Conservation (phyloP, 345 rosid species). For the Gossypium bickii region DNA sequence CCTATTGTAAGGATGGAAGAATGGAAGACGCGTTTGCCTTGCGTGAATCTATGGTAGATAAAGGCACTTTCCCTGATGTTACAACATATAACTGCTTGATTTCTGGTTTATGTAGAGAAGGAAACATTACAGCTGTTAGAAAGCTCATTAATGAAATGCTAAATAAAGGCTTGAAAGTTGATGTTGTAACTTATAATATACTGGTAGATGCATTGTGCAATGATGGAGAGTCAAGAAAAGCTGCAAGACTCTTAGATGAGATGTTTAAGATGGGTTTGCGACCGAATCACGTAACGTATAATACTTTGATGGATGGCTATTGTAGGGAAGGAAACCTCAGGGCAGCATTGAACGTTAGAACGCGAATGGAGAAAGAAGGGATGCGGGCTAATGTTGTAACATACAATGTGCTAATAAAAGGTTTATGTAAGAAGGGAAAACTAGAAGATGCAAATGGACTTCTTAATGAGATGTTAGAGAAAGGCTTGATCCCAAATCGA, state of each 20-base stretch:
- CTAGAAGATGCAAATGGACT: slow-evolving; percentile 65
- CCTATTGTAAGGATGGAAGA: slow-evolving; percentile 55
- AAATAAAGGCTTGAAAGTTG: slow-evolving; percentile 38
- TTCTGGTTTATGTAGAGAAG: slow-evolving; percentile 54
- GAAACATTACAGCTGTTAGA: slow-evolving; percentile 35
- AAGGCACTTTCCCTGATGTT: slow-evolving; percentile 42
- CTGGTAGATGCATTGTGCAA: slow-evolving; percentile 58
- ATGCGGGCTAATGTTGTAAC: slow-evolving; percentile 56
- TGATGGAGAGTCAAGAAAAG: slow-evolving; percentile 55
- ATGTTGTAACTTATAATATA: slow-evolving; percentile 63
- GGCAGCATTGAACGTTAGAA: slow-evolving; percentile 54
- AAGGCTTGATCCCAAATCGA: slow-evolving; percentile 66
- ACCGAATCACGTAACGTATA: slow-evolving; percentile 63
- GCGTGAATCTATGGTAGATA: slow-evolving; percentile 39
- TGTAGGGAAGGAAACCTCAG: slow-evolving; percentile 65
- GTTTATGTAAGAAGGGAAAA: slow-evolving; percentile 58
- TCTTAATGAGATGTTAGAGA: slow-evolving; percentile 89
- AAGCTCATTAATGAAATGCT: slow-evolving; percentile 42
- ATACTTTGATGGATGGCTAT: slow-evolving; percentile 71
- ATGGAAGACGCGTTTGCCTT: slow-evolving; percentile 51
- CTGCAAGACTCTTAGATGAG: slow-evolving; percentile 49
- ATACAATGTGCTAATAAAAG: slow-evolving; percentile 62
- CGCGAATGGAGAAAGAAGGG: slow-evolving; percentile 67
- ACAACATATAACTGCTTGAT: slow-evolving; percentile 75
- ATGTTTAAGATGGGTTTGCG: slow-evolving; percentile 44